Base-by-base conservation (phyloP, 2,329 filamentous ascomycete species). In the Passalora sequoiae region DNA sequence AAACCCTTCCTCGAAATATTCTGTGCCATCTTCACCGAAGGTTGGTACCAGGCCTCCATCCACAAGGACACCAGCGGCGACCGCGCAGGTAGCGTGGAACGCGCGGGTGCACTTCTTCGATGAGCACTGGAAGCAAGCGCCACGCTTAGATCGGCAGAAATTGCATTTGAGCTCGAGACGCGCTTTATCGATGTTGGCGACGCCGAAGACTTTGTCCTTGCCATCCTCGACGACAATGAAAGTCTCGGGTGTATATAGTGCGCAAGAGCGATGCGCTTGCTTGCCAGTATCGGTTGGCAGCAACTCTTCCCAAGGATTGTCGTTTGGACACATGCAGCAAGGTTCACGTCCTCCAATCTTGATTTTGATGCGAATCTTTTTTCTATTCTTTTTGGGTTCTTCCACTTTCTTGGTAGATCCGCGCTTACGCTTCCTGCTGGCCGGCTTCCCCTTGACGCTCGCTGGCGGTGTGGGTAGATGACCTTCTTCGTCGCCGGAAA, bases 71-170 rank as follows among this genome's bases (percentile, higher is more conserved):
- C 92, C 92, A 25, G 89, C 91, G 16, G 91, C 83, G 6, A 89
- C 84, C 2, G 92, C 92, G 63, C 92, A 98, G 1, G 89, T 97
- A 12, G 91, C 86, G 63, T 98, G 92, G 66, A 96, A 98, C 6
- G 91, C 84, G 51, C 92, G 77, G 3, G 87, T 84, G 59, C 92
- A 98, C 64, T 95, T 97, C 71, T 89, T 91, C 56, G 88, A 84
- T 1, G 88, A 94, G 67, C 92, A 98, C 65, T 97, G 91, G 69
- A 98, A 94, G 68, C 91, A 96, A 12, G 88, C 88, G n/a, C 92
- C 92, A 44, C 85, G 86, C 66, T 92, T 94, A 22, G 89, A 94
- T 24, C 89, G 86, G 62, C 92, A 98, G 68, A 87, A 95, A 49
- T 94, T 81, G 65, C 92, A 98, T 66, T 94, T 95, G 55, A 97